Evolutionary conservation across 1,139 yeast species (phyloP).

Genomic region (Geotrichum restrictum): DNA sequence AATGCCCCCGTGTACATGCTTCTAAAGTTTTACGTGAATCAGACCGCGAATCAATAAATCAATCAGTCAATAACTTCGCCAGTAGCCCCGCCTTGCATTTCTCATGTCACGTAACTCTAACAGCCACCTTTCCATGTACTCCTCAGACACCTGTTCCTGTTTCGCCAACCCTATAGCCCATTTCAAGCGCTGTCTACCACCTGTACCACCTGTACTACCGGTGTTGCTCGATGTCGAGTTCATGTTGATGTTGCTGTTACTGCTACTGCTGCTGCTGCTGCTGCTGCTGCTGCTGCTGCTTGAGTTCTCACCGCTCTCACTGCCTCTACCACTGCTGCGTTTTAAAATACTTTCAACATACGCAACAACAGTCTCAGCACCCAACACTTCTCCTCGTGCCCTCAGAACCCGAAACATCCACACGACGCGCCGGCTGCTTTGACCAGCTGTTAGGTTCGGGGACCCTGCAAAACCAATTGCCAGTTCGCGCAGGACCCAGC

Average conservation of each 20-base stretch:
- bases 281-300: too few relatives aligned
- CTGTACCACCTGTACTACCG: constrained; percentile 9
- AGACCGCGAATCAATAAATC: too few relatives aligned
- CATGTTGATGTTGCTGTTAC: too few relatives aligned
- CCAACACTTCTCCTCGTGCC: constrained; percentile 19
- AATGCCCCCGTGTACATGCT: too few relatives aligned
- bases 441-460: constrained; percentile 22
- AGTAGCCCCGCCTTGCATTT: not conserved
- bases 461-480: constrained; percentile 26
- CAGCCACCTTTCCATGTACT: constrained; percentile 23
- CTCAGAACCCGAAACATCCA: constrained; percentile 23
- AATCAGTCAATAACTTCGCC: not conserved
- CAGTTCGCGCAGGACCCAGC: constrained; percentile 22
- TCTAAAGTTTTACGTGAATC: too few relatives aligned
- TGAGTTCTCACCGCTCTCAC: too few relatives aligned
- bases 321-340: constrained; percentile 1
- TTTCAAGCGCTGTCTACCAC: constrained; percentile 24
- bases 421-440: constrained; percentile 24
- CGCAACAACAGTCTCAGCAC: constrained; percentile 18
- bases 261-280: too few relatives aligned
- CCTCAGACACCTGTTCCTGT: constrained; percentile 23
- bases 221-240: not conserved
- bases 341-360: constrained; percentile 14
- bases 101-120: constrained; percentile 15
- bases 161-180: constrained; percentile 29